These are phyloP conservation scores for Epichloe sp. DNA, from an alignment of 2,329 filamentous ascomycete genomes.

Conservation along the genomic window DNA sequence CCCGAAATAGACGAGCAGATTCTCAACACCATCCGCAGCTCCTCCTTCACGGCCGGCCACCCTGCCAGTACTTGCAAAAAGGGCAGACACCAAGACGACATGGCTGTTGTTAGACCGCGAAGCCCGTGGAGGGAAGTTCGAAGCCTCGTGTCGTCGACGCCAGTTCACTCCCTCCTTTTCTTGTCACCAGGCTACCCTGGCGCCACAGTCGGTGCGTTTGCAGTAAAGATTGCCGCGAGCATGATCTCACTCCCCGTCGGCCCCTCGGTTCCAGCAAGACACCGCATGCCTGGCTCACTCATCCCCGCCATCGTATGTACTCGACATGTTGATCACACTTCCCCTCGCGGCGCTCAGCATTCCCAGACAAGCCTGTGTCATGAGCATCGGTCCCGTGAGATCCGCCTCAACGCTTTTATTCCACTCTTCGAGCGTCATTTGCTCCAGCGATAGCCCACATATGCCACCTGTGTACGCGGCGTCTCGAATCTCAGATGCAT, in stretches of 20 bases:
- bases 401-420: conserved; percentile 22
- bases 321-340: conserved; percentile 31
- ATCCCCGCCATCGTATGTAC: conserved; percentile 30
- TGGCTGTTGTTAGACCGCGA: conserved; percentile 45
- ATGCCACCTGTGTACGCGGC: conserved; percentile 24
- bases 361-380: conserved; percentile 16
- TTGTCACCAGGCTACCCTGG: conserved; percentile 10
- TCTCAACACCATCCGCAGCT: not conserved
- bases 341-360: conserved; percentile 13
- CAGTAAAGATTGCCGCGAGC: conserved; percentile 14
- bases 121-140: conserved; percentile 42
- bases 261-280: no score
- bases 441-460: conserved; percentile 15
- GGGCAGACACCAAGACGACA: conserved; percentile 29
- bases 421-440: conserved; percentile 25
- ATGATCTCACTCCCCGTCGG: conserved; percentile 1
- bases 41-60: conserved; percentile 13
- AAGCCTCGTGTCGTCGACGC: conserved; percentile 47
- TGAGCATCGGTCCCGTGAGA: conserved; percentile 22
- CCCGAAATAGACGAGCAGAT: no score
- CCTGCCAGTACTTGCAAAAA: conserved; percentile 19
- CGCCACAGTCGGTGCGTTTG: conserved; percentile 12
- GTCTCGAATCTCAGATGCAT: conserved; percentile 16
- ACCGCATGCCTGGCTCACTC: conserved; percentile 25
- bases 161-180: conserved; percentile 27